Conservation (phyloP, 345 rosid species). For the Citrus sinensis region DVS_A1.0 CM039162.1:18264001-18264500, state of each 20-base stretch:
- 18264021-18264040: conserved; percentile 74
- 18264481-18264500: not conserved
- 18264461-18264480: not conserved
- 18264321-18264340: not conserved
- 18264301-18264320: not conserved
- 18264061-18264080: conserved; percentile 82
- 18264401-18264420: not conserved
- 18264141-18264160: not conserved
- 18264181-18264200: not conserved
- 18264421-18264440: not conserved
- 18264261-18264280: not conserved
- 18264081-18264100: conserved; percentile 94
- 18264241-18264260: not conserved
- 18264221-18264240: not conserved
- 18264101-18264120: not conserved
- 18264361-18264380: not conserved
- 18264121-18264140: not conserved
- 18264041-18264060: conserved; percentile 75
- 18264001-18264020: conserved; percentile 80
- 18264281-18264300: not conserved
- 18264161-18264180: not conserved
- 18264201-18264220: not conserved
- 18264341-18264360: not conserved
- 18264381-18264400: not conserved
- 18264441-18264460: not conserved